These are phyloP conservation scores for Hordeum vulgare DNA, from an alignment of 176 grass and related monocot genomes.

Conservation along the genomic window MorexV3_pseudomolecules_assembly NC_058522.1:536915973-536916472, in stretches of 20 bases:
- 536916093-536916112: background rate
- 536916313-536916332: background rate
- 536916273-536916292: background rate
- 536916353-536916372: background rate
- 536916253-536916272: background rate
- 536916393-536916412: too few species aligned
- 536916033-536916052: background rate
- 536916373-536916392: background rate
- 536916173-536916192: constrained; percentile 23
- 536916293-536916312: background rate
- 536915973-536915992: background rate
- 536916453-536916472: too few species aligned
- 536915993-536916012: background rate
- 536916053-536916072: background rate
- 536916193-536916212: constrained; percentile 22
- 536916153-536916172: too few species aligned
- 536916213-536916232: background rate
- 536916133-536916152: background rate
- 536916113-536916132: background rate
- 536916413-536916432: too few species aligned
- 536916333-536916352: background rate
- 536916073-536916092: background rate
- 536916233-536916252: background rate
- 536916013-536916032: background rate
- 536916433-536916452: too few species aligned